Conservation (phyloP, 768 basidiomycete genomes). For the Naganishia vaughanmartiniae region DNA sequence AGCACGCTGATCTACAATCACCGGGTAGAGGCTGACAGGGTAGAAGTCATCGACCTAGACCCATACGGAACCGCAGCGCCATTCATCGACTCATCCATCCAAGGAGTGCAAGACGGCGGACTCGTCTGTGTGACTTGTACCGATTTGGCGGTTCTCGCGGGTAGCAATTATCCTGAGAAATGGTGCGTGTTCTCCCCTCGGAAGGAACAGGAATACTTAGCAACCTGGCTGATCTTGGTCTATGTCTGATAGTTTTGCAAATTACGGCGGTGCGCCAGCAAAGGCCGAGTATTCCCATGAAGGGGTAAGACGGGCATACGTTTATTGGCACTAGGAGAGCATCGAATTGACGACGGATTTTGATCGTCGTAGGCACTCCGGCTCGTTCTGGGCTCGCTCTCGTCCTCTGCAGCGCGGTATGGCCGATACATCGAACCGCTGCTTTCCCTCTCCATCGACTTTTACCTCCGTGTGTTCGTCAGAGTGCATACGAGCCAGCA, state of each 20-base stretch:
- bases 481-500: conserved; percentile 69
- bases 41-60: conserved; percentile 95
- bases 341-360: not conserved
- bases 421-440: conserved; percentile 83
- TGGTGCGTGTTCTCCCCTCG: conserved; percentile 59
- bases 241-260: conserved; percentile 66
- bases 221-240: conserved; percentile 7
- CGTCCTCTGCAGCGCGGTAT: conserved; percentile 84
- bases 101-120: conserved; percentile 82
- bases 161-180: conserved; percentile 93
- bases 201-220: not conserved
- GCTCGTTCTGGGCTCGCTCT: conserved; percentile 79
- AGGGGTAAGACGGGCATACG: conserved; percentile 59
- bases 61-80: conserved; percentile 97
- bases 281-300: conserved; percentile 96
- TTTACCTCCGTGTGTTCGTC: conserved; percentile 90
- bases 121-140: conserved; percentile 94
- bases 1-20: conserved; percentile 90
- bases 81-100: conserved; percentile 91
- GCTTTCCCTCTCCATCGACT: conserved; percentile 89
- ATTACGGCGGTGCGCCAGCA: conserved; percentile 86
- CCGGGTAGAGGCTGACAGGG: conserved; percentile 67
- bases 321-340: not conserved
- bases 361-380: conserved; percentile 68
- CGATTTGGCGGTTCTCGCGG: conserved; percentile 88